Conservation (phyloP, 1,284 basidiomycete species). For the Ganoderma sinense region DNA sequence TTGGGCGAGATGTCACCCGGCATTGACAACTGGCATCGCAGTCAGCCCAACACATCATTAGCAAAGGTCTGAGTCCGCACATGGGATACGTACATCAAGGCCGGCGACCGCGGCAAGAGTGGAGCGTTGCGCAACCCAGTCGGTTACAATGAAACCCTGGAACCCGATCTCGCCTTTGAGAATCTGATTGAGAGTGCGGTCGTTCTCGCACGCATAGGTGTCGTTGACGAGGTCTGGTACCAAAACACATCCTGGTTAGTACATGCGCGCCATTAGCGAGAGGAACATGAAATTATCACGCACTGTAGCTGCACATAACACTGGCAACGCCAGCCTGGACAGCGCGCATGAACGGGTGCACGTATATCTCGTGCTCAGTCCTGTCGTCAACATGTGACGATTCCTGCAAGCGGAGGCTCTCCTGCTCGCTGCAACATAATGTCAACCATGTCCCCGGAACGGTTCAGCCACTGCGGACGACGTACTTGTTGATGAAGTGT, state of each 20-base stretch:
- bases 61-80: background rate
- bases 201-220: slow-evolving; percentile 83
- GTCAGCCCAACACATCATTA: no score
- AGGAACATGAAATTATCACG: slow-evolving; percentile 24
- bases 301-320: slow-evolving; percentile 81
- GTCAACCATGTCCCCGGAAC: background rate
- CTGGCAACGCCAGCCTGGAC: slow-evolving; percentile 80
- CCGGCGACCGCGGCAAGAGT: slow-evolving; percentile 71
- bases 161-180: slow-evolving; percentile 85
- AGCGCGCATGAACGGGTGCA: slow-evolving; percentile 75
- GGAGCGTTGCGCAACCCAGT: slow-evolving; percentile 69
- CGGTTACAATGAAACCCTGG: slow-evolving; percentile 77
- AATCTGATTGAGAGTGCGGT: slow-evolving; percentile 77
- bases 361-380: slow-evolving; percentile 79
- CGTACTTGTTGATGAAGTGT: slow-evolving; percentile 77
- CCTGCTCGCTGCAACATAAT: slow-evolving; percentile 62
- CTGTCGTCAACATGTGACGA: slow-evolving; percentile 80
- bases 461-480: background rate
- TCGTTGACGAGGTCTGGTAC: slow-evolving; percentile 70
- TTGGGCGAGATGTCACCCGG: slow-evolving; percentile 70
- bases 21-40: slow-evolving; percentile 62
- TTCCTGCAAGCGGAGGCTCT: slow-evolving; percentile 59
- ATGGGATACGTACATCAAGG: slow-evolving; percentile 47
- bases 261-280: background rate
- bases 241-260: background rate